Evolutionary conservation across 2,329 filamentous ascomycete genomes (phyloP).

Genomic region (Proliferodiscus dingleyae): DNA sequence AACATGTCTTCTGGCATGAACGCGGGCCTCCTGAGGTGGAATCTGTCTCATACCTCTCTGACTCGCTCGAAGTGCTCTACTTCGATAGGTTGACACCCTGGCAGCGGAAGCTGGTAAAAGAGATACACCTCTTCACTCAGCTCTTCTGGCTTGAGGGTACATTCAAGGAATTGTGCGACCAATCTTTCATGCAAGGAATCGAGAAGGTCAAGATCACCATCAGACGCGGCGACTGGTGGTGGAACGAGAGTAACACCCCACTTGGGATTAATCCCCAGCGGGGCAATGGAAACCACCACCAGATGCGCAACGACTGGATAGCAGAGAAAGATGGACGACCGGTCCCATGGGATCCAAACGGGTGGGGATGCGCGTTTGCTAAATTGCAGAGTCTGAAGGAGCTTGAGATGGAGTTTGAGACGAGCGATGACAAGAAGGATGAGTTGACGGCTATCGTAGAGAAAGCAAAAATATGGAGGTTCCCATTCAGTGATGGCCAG

Average conservation of each 20-base stretch:
- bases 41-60: neutral
- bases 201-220: slow-evolving; percentile 23
- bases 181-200: slow-evolving; percentile 13
- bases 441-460: slow-evolving; percentile 21
- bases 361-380: slow-evolving; percentile 21
- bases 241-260: slow-evolving; percentile 16
- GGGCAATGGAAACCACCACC: neutral
- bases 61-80: neutral
- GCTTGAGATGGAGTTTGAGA: slow-evolving; percentile 25
- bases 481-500: slow-evolving; percentile 13
- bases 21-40: neutral
- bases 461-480: slow-evolving; percentile 21
- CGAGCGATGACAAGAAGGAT: slow-evolving; percentile 20
- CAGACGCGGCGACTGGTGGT: slow-evolving; percentile 25
- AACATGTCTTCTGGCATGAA: slow-evolving; percentile 22
- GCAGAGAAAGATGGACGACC: neutral
- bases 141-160: slow-evolving; percentile 21
- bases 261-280: slow-evolving; percentile 20
- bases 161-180: slow-evolving; percentile 7
- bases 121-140: slow-evolving; percentile 19
- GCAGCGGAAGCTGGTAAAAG: slow-evolving; percentile 5
- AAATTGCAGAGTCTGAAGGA: slow-evolving; percentile 12
- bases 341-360: slow-evolving; percentile 2
- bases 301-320: slow-evolving; percentile 8
- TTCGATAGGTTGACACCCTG: neutral